Evolutionary conservation across 768 basidiomycete species (phyloP), one percentile per base, ranked within the genome.

Genomic region (Rhizopogon sp.): DNA sequence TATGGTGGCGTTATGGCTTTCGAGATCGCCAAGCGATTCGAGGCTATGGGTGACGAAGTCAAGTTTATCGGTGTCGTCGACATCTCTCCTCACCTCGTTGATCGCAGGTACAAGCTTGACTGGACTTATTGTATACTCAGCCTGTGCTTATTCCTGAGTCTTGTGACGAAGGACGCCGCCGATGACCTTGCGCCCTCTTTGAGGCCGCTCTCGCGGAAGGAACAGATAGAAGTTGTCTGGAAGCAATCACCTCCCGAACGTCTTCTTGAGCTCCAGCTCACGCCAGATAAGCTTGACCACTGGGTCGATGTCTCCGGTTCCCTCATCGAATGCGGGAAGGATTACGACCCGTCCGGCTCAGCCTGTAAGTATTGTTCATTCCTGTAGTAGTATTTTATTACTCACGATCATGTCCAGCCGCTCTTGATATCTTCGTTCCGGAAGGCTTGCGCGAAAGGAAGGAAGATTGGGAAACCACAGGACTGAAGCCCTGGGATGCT

Each of bases 1-100:
- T 76, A 72, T 35, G 76, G 76, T 43, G 75, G 76, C 53, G 74
- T 72, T 14, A 68, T 77, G 3, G 75, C 75, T 1, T 77, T 73
- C 52, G 74, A 77, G 61, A 66, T 77, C 8, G 71, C 69, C 25
- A 75, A 76, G 59, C 59, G 58, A 29, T 65, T 77, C 17, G 72
- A 71, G 53, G 60, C 57, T 1, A 63, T 61, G 53, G 72, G 74
- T 3, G 70, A 70, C 29, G 59, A 63, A 49, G 73, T 76, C 17
- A 69, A 70, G 17, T 77, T 72, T 62, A 62, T 73, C 6, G 76
- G 76, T 49, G 65, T 75, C 5, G 62, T 77, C 61, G 74, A 77
- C 57, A 66, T 77, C 2, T 74, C 74, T 6, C 76, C 76, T 6
- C 60, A 72, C 56, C 75, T 77, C 50, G 68, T 71, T 42, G 67